These are phyloP conservation scores for Alternaria gansuensis DNA, from an alignment of 2,329 filamentous ascomycete species.

Conservation along the genomic window DNA sequence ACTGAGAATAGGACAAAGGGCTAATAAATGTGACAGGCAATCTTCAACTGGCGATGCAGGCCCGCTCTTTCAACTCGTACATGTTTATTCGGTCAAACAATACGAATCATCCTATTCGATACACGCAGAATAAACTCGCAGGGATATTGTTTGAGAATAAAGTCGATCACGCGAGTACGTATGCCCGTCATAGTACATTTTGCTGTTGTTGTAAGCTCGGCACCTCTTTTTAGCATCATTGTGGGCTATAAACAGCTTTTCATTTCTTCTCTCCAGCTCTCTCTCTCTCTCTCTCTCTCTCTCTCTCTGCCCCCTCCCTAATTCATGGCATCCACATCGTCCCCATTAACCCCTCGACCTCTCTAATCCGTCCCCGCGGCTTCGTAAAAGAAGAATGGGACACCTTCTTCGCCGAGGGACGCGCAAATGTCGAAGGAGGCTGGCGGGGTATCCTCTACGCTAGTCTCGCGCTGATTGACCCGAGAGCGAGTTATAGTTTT, in stretches of 20 bases:
- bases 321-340: constrained; percentile 85
- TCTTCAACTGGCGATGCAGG: constrained; percentile 81
- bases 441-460: constrained; percentile 88
- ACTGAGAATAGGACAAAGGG: neutral
- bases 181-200: constrained; percentile 66
- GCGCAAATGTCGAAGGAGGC: constrained; percentile 63
- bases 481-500: constrained; percentile 74
- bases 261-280: no score
- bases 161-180: constrained; percentile 88
- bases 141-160: constrained; percentile 91
- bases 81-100: constrained; percentile 81
- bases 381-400: constrained; percentile 77
- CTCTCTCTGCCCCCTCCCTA: constrained; percentile 62
- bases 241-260: no score
- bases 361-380: constrained; percentile 69
- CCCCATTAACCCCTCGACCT: constrained; percentile 73
- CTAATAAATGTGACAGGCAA: constrained; percentile 63
- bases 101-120: constrained; percentile 74
- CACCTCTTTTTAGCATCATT: no score
- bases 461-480: constrained; percentile 81
- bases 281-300: no score
- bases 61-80: constrained; percentile 77
- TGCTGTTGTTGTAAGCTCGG: constrained; percentile 7
- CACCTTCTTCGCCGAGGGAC: constrained; percentile 74
- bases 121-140: constrained; percentile 78